phyloP scores from a whole-genome alignment of 768 basidiomycete genomes.

The Russula earlei region DNA sequence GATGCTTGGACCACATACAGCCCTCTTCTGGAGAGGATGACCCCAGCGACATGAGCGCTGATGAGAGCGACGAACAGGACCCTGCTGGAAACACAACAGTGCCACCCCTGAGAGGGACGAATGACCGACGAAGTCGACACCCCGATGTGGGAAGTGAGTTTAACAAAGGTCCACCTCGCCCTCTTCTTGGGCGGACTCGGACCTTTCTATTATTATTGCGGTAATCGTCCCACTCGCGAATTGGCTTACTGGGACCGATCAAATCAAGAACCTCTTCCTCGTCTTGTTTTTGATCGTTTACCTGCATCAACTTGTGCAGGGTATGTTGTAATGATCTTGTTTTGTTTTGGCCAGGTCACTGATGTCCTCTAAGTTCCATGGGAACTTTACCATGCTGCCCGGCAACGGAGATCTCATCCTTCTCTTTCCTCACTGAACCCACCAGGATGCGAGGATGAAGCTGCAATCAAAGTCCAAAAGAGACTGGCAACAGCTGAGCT shows the following conservation, averaged over 20 bases:
- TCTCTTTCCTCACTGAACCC: constrained; percentile 18
- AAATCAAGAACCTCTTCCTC: constrained; percentile 63
- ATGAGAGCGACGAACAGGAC: constrained; percentile 9
- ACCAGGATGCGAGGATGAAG: constrained; percentile 21
- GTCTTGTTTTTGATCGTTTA: constrained; percentile 66
- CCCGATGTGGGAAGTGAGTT: neutral
- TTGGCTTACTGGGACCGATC: constrained; percentile 73
- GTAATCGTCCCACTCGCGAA: constrained; percentile 67
- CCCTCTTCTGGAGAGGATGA: constrained; percentile 13
- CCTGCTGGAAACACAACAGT: neutral
- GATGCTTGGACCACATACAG: constrained; percentile 1
- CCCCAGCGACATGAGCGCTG: constrained; percentile 4
- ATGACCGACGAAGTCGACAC: neutral
- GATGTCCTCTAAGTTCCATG: constrained; percentile 47
- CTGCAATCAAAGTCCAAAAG: constrained; percentile 30
- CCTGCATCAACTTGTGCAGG: constrained; percentile 73
- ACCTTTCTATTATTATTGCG: constrained; percentile 61
- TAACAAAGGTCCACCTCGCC: neutral
- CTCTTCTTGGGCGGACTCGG: constrained; percentile 58
- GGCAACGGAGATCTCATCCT: constrained; percentile 34
- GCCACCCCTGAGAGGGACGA: neutral
- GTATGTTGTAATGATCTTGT: constrained; percentile 33
- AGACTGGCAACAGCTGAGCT: constrained; percentile 50
- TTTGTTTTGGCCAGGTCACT: neutral
- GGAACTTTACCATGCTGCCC: constrained; percentile 50